These are phyloP conservation scores for Triticum monococcum DNA, from an alignment of 176 grass and related monocot genomes.

Conservation along the genomic window DNA sequence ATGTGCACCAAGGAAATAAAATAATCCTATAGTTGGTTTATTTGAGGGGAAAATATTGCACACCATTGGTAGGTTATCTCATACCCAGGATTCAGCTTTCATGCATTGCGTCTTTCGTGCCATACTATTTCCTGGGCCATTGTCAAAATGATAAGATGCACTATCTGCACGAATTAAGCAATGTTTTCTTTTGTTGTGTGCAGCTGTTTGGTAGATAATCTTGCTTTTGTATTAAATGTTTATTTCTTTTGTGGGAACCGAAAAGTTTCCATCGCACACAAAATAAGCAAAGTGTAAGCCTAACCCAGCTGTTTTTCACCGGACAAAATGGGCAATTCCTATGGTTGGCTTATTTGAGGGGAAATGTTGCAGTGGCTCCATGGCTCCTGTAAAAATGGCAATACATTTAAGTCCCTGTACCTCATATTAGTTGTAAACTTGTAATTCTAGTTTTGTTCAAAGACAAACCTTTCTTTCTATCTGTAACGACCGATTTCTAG, in stretches of 20 bases:
- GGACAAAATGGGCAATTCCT: neutral
- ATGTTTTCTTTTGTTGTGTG: neutral
- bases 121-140: too few relatives aligned
- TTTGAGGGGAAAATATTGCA: too few relatives aligned
- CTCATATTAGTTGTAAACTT: too few relatives aligned
- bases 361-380: neutral
- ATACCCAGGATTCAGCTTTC: too few relatives aligned
- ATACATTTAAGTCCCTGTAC: neutral
- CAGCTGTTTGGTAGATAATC: neutral
- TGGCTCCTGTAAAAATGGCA: neutral
- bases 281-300: neutral
- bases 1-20: too few relatives aligned
- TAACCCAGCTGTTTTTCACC: neutral
- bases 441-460: too few relatives aligned
- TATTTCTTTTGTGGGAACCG: neutral
- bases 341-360: neutral
- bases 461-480: too few relatives aligned
- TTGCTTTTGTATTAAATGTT: neutral
- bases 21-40: neutral
- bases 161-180: too few relatives aligned
- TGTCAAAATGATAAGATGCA: too few relatives aligned
- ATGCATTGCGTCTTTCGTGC: too few relatives aligned
- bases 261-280: neutral
- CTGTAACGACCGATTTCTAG: too few relatives aligned
- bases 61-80: too few relatives aligned